Base-by-base conservation (phyloP, 257 asterid genomes). In the Osmanthus fragrans region DNA sequence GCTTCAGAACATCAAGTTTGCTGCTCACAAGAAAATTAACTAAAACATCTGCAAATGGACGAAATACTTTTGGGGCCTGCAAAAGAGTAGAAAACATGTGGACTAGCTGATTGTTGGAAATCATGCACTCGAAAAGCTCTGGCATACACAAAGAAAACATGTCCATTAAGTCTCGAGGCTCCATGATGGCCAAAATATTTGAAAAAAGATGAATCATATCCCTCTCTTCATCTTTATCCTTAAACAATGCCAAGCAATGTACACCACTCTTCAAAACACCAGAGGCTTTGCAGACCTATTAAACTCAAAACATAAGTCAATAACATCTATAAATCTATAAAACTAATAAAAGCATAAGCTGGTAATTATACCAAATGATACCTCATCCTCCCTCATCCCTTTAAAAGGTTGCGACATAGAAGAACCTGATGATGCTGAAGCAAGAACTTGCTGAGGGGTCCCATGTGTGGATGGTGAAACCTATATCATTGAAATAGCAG, bases 311-410 rank as follows among this genome's bases (percentile, higher is more conserved):
- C 29, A 42, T 86, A 83, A 85, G 87, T 71, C 65, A 64, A 74
- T 64, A 80, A 37, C 73, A 73, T 54, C 63, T 70, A 30, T 54
- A 74, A 39, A 73, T 54, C 63, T 70, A 30, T 54, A 74, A 39
- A 78, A 33, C 65, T 56, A 56, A 56, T 27, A 25, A 39, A 78
- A 36, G 76, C 51, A 78, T 58, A 77, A 36, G 77, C 74, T 66
- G 49, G 73, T 60, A 60, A 70, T 75, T 71, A 40, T 47, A 49
- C 72, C 29, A 79, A 39, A 63, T 4, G 34, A 74, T 89, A 96
- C 99, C 99, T 96, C 99, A 71, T 96, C 98, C 87, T 96, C 99
- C 89, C 88, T 90, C 98, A 96, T 89, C 78, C 99, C 99, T 84
- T 90, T 93, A 73, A 92, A 93, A 58, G 97, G 89, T 79, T 90